Conservation (phyloP, 345 rosid genomes). For the Eucalyptus leucophloia region DNA sequence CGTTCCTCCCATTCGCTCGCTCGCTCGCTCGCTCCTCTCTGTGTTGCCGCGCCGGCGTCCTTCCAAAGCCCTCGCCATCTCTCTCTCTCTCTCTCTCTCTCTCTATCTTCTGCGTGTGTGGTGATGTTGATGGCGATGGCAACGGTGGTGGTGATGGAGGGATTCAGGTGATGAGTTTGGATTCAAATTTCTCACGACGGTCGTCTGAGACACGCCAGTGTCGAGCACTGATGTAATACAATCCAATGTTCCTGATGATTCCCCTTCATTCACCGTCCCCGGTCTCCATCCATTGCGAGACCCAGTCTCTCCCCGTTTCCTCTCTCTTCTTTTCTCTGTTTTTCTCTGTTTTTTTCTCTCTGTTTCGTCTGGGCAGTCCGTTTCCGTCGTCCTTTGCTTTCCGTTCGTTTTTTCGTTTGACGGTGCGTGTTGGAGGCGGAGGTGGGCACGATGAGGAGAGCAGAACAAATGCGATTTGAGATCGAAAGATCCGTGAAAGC, state of each 20-base stretch:
- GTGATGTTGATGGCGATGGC: not conserved
- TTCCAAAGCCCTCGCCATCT: not conserved
- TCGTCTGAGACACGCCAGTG: slow-evolving; percentile 48
- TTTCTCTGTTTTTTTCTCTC: not conserved
- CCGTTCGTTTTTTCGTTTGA: not conserved
- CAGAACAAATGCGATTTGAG: not conserved
- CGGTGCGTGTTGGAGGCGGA: not conserved
- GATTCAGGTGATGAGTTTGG: slow-evolving; percentile 41
- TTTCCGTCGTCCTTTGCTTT: not conserved
- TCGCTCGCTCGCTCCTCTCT: too few species aligned
- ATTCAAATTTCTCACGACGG: slow-evolving; percentile 55
- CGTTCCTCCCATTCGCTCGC: not conserved
- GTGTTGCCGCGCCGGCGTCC: too few species aligned
- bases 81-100: too few species aligned
- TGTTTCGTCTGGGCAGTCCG: not conserved
- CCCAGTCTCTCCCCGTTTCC: not conserved
- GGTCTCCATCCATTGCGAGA: not conserved
- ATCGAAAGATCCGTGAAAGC: slow-evolving; percentile 9
- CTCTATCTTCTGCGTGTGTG: not conserved
- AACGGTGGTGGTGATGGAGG: not conserved
- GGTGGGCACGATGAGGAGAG: slow-evolving; percentile 21
- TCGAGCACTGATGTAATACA: slow-evolving; percentile 10
- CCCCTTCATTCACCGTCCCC: not conserved
- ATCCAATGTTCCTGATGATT: slow-evolving; percentile 37
- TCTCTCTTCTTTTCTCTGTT: not conserved